Evolutionary conservation across 768 basidiomycete species (phyloP), one percentile per base, ranked within the genome.

Genomic region (Antrodiella citrinella): DNA sequence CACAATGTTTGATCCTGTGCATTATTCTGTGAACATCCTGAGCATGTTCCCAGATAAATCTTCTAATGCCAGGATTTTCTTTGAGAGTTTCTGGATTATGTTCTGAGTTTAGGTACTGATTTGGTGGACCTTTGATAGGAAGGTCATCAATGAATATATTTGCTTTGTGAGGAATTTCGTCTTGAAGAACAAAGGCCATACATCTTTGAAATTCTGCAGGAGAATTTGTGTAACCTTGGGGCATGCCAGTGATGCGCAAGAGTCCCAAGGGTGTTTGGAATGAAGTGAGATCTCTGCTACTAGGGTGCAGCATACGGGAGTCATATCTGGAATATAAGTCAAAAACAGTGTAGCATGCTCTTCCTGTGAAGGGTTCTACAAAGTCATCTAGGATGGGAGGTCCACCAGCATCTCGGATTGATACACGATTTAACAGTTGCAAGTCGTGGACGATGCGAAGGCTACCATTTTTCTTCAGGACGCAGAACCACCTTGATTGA

Each of bases 391-490:
- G 51, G 12, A 63, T 60, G 0, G 70, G 71, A 0, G 63, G 59
- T 0, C 68, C 22, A 0, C 65, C 68, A 4, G 69, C 66, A 51
- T 72, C 68, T 9, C 59, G 42, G 1, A 76, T 70, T 0, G 67
- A 63, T 1, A 74, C 65, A 20, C 51, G 47, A 48, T 75, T 74
- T 0, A 74, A 56, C 0, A 66, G 69, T 45, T 70, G 63, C 0
- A 74, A 51, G 43, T 68, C 63, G 44, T 72, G 70, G 0, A 76
- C 69, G 1, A 71, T 57, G 3, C 66, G 49, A 0, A 61, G 48
- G 2, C 50, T 53, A 3, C 61, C 68, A 53, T 54, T 63, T 42
- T 69, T 68, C 53, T 74, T 74, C 0, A 63, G 23, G 0, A 73
- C 68, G 19, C 58, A 62, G 44, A 74, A 73, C 71, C 69, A 72